A percentile compares a stretch with the other conserved stretches of the same genome.
Evolutionary conservation across 306 rosid species (phyloP).

Genomic region (Cyamopsis tetragonoloba): DNA sequence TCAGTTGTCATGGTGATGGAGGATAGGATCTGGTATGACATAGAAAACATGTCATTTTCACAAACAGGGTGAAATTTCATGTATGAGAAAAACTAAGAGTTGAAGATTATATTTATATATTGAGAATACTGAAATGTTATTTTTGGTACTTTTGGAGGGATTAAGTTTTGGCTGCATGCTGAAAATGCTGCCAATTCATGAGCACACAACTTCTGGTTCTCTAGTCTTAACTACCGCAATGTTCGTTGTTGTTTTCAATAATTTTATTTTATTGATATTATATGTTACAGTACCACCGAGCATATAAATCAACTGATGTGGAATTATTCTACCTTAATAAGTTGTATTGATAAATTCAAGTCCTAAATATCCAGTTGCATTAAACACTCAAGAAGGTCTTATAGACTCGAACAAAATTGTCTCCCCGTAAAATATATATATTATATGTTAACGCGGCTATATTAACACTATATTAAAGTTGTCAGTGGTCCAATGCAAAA

Average conservation of each 20-base stretch:
- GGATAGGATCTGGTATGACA: background rate
- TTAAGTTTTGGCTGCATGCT: background rate
- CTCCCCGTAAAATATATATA: no score
- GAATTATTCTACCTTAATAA: no score
- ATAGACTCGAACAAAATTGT: no score
- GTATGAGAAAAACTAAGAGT: constrained; percentile 12
- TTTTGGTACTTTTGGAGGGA: background rate
- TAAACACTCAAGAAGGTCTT: no score
- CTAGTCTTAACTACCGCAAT: background rate
- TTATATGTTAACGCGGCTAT: no score
- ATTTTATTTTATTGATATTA: no score
- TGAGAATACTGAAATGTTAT: background rate
- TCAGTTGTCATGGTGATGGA: background rate
- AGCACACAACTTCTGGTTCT: background rate
- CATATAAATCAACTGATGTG: no score
- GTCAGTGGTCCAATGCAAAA: background rate
- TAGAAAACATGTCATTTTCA: constrained; percentile 38
- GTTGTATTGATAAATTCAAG: no score
- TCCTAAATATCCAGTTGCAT: no score
- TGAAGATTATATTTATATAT: background rate
- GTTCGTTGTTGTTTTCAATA: background rate
- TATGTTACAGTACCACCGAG: no score
- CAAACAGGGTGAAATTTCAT: background rate
- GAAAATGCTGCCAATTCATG: background rate
- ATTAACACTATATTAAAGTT: no score